Percentiles rank a stretch among this genome's conserved stretches.
Evolutionary conservation across 23 red algal genomes (phyloP).

Genomic region (Gracilaria gracilis): DNA sequence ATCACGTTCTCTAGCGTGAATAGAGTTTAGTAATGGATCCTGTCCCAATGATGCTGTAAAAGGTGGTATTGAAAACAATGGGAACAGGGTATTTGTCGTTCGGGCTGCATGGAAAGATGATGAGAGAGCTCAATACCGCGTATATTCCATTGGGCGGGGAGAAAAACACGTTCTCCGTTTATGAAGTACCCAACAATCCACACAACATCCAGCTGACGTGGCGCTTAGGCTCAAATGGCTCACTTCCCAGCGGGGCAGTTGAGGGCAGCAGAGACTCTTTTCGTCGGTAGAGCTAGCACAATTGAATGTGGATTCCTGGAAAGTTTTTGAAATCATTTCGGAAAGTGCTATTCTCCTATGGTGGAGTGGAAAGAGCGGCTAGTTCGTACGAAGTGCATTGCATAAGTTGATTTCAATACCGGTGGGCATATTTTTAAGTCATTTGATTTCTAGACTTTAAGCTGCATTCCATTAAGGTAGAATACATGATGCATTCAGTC

Average conservation of each 20-base stretch:
- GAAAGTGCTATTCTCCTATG: background rate
- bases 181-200: background rate
- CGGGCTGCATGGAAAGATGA: conserved; percentile 10
- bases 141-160: background rate
- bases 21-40: background rate
- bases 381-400: conserved; percentile 5
- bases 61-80: background rate
- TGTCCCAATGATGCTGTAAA: background rate
- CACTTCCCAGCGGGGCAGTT: background rate
- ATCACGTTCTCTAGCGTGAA: background rate
- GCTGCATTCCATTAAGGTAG: too few relatives aligned
- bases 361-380: background rate
- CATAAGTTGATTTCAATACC: too few relatives aligned
- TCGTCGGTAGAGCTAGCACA: conserved; percentile 8
- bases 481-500: too few relatives aligned
- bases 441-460: too few relatives aligned
- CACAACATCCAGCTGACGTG: background rate
- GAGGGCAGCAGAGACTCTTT: background rate
- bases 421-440: too few relatives aligned
- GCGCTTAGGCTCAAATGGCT: background rate
- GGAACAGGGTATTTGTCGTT: conserved; percentile 15
- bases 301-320: background rate
- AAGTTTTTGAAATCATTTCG: conserved; percentile 4
- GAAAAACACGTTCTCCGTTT: background rate
- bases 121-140: background rate